A percentile compares a stretch with the other conserved stretches of the same genome.
Evolutionary conservation across 2,329 filamentous ascomycete genomes (phyloP).

Genomic region (Ascocoryne sarcoides): DNA sequence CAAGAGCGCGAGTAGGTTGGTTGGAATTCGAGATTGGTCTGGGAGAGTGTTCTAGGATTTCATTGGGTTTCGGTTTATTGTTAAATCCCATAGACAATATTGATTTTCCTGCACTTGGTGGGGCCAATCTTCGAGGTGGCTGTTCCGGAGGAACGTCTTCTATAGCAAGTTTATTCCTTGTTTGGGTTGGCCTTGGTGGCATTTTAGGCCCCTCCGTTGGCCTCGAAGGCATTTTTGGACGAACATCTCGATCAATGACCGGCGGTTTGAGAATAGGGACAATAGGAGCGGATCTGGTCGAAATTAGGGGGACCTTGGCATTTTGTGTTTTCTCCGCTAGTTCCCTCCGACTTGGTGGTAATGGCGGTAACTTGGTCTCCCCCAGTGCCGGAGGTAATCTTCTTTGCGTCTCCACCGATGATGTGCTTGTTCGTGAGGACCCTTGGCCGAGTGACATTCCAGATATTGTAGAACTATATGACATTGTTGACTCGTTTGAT

Average conservation of each 20-base stretch:
- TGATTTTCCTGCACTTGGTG: conserved; percentile 14
- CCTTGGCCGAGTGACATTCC: conserved; percentile 39
- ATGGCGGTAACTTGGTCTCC: conserved; percentile 45
- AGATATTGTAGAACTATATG: conserved; percentile 45
- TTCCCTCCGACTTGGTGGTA: conserved; percentile 48
- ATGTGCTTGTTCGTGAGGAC: conserved; percentile 38
- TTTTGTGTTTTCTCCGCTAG: conserved; percentile 34
- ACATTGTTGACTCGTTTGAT: conserved; percentile 50
- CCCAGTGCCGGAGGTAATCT: conserved; percentile 49
- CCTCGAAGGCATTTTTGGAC: conserved; percentile 23
- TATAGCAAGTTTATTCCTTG: conserved; percentile 26
- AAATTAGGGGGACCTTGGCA: conserved; percentile 28
- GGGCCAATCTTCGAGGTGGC: conserved; percentile 23
- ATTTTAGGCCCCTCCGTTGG: conserved; percentile 39
- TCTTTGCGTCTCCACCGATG: conserved; percentile 32
- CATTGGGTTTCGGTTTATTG: conserved; percentile 17
- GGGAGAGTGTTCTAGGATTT: conserved; percentile 15
- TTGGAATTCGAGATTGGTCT: conserved; percentile 10
- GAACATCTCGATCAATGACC: conserved; percentile 16
- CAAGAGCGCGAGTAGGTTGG: conserved; percentile 7
- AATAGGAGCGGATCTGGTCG: conserved; percentile 32
- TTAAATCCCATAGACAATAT: conserved; percentile 22
- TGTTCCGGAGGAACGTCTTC: conserved; percentile 14
- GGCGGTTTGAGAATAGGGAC: conserved; percentile 25
- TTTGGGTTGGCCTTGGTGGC: conserved; percentile 36